A percentile compares a stretch with the other conserved stretches of the same genome.
Conservation (phyloP, 805 yeast species). For the Candida adriatica region DNA sequence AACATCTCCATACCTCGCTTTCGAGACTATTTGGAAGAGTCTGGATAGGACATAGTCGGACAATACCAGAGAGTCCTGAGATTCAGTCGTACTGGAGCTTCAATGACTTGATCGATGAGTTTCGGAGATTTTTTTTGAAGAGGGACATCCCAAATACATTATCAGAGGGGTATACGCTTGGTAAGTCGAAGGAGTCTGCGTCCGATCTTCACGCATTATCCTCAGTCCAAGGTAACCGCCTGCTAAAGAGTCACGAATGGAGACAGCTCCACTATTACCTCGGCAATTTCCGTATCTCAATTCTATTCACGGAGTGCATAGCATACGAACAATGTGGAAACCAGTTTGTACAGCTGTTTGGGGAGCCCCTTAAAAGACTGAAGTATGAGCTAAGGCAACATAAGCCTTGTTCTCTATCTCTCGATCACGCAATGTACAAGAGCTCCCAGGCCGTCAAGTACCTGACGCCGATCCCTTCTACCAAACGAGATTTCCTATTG, state of each 20-base stretch:
- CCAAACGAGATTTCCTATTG: conserved; percentile 2
- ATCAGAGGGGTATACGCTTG: conserved; percentile 36
- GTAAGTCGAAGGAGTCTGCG: conserved; percentile 22
- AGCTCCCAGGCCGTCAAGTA: neutral
- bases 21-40: no score
- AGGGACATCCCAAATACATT: conserved; percentile 32
- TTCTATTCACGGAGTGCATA: conserved; percentile 9
- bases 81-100: conserved; percentile 10
- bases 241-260: conserved; percentile 41
- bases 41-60: conserved; percentile 2
- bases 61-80: neutral
- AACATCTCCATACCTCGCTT: no score
- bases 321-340: conserved; percentile 6
- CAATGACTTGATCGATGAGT: conserved; percentile 34
- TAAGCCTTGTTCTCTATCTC: conserved; percentile 1
- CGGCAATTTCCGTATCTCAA: conserved; percentile 10
- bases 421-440: conserved; percentile 13
- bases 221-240: conserved; percentile 32
- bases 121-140: conserved; percentile 29
- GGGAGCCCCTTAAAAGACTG: conserved; percentile 5
- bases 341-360: conserved; percentile 13
- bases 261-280: conserved; percentile 17
- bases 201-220: conserved; percentile 26
- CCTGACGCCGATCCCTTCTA: conserved; percentile 11
- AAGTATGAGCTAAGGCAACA: neutral